Base-by-base conservation (phyloP, 805 yeast genomes). In the Nakazawaea wyomingensis region DNA sequence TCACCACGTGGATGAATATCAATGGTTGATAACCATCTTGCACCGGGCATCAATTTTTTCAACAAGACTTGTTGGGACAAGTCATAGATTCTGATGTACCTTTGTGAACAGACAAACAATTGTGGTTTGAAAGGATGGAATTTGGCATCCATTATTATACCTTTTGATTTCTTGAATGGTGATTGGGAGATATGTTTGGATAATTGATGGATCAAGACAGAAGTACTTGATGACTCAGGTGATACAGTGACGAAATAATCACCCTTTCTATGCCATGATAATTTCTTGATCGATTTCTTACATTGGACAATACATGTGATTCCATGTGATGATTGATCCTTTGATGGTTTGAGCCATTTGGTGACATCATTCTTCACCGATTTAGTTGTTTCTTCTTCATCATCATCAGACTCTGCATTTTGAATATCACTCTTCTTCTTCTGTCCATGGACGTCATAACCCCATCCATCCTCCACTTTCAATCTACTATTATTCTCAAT, bases 101-200 rank as follows among this genome's bases (percentile, higher is more conserved):
- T 77, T 69, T 93, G 99, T 9, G 96, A 85, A 54, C 91, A 89
- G 39, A 93, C 98, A 56, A 86, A 85, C 48, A 93, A 72, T 59
- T 87, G 95, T 19, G 99, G 99, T 57, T 86, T 82, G 68, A 85
- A 82, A 24, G 99, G 99, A 65, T 93, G 99, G 80, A 93, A 93
- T 63, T 84, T 85, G 49, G 96, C 97, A 61, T 89, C 96, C 82
- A 89, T 89, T 36, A 90, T 82, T 49, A 91, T 83, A 52, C 99
- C 99, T 68, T 86, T 86, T 28, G 96, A 78, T 64, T 87, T 87
- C 53, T 80, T 76, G 78, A 93, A 93, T 48, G 99, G 99, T 9
- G 96, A 85, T 68, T 93, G 99, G 14, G 98, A 83, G 47, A 84
- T 74, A 67, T 93, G 98, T 64, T 88, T 88, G 3, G 97, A 88